Evolutionary conservation across 805 yeast genomes (phyloP).

Genomic region (Wickerhamomyces subpelliculosus): DNA sequence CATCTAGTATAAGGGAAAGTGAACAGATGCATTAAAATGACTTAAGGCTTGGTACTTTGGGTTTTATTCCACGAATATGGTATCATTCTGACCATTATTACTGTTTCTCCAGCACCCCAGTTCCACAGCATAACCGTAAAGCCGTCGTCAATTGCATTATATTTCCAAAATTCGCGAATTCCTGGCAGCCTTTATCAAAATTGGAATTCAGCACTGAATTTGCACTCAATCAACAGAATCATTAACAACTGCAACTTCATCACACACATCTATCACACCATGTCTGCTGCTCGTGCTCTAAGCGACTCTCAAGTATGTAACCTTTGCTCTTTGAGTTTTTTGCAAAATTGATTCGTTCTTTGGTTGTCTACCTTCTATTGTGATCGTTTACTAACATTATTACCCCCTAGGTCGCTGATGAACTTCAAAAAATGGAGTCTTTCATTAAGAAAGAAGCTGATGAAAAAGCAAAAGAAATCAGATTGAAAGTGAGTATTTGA

Average conservation of each 20-base stretch:
- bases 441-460: conserved; percentile 99
- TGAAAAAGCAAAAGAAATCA: conserved; percentile 95
- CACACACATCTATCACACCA: conserved; percentile 8
- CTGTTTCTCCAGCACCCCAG: too few relatives aligned
- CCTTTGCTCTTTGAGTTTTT: too few relatives aligned
- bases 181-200: too few relatives aligned
- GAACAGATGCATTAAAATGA: too few relatives aligned
- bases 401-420: conserved; percentile 75
- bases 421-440: conserved; percentile 95
- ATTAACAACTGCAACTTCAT: background rate
- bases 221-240: background rate
- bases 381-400: background rate
- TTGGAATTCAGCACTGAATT: too few relatives aligned
- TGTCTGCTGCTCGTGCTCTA: conserved; percentile 33
- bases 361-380: background rate
- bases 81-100: too few relatives aligned
- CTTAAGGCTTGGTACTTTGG: too few relatives aligned
- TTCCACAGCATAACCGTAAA: too few relatives aligned
- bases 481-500: conserved; percentile 47
- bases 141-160: too few relatives aligned
- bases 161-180: background rate
- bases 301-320: conserved; percentile 45
- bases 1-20: too few relatives aligned
- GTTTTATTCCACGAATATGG: too few relatives aligned
- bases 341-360: too few relatives aligned